Conservation (phyloP, 169 alveolate genomes). For the Plasmodium adleri region DNA sequence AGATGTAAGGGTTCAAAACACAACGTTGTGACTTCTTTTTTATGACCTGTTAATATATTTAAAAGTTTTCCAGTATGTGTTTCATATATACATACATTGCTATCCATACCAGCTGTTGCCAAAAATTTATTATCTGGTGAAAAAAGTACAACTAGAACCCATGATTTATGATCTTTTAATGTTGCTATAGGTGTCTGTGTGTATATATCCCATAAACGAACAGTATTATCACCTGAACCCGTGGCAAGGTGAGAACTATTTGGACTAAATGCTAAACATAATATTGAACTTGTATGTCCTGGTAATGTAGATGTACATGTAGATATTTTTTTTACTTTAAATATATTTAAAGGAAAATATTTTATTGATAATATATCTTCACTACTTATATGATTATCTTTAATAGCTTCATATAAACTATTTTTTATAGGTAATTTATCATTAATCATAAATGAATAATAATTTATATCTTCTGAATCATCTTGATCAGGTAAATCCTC, state of each 20-base stretch:
- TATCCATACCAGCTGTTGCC: conserved; percentile 95
- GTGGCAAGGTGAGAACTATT: conserved; percentile 93
- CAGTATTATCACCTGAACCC: conserved; percentile 96
- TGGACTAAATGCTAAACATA: conserved; percentile 93
- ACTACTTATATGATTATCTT: conserved; percentile 81
- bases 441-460: conserved; percentile 81
- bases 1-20: conserved; percentile 94
- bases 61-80: conserved; percentile 79
- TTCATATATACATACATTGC: conserved; percentile 89
- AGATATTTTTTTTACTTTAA: conserved; percentile 91
- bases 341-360: conserved; percentile 88
- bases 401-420: conserved; percentile 81
- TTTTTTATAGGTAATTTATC: conserved; percentile 81
- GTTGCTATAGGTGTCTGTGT: conserved; percentile 94
- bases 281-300: conserved; percentile 93
- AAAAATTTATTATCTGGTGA: conserved; percentile 94
- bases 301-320: conserved; percentile 93
- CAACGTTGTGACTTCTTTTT: conserved; percentile 86
- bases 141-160: conserved; percentile 94
- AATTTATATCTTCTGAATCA: conserved; percentile 77
- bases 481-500: conserved; percentile 53
- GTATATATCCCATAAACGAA: conserved; percentile 95
- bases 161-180: conserved; percentile 92
- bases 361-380: conserved; percentile 86
- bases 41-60: conserved; percentile 73